Evolutionary conservation across 352 stramenopile species (phyloP).

Genomic region (Phytophthora boehmeriae): DNA sequence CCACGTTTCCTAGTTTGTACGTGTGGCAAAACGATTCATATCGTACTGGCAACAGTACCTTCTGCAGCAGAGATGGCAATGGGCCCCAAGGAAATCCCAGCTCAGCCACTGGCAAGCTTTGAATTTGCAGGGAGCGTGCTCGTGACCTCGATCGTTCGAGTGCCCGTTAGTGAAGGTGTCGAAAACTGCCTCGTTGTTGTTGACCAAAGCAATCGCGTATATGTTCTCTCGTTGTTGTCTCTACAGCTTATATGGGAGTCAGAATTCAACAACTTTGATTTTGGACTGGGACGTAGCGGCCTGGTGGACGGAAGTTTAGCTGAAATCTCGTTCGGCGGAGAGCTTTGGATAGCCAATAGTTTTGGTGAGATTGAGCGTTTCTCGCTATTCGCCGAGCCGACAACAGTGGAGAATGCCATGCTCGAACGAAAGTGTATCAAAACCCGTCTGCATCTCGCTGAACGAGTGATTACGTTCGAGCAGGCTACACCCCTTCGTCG

Average conservation of each 20-base stretch:
- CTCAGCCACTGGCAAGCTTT: slow-evolving; percentile 55
- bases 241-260: slow-evolving; percentile 58
- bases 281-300: slow-evolving; percentile 32
- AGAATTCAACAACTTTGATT: slow-evolving; percentile 40
- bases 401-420: slow-evolving; percentile 59
- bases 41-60: slow-evolving; percentile 56
- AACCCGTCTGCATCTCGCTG: slow-evolving; percentile 45
- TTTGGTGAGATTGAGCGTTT: slow-evolving; percentile 76
- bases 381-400: slow-evolving; percentile 60
- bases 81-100: slow-evolving; percentile 48
- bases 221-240: slow-evolving; percentile 65
- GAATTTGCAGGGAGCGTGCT: slow-evolving; percentile 50
- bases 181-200: slow-evolving; percentile 72
- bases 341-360: slow-evolving; percentile 62
- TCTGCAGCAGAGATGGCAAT: slow-evolving; percentile 65
- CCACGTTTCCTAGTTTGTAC: slow-evolving; percentile 64
- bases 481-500: slow-evolving; percentile 19
- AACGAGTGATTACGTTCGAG: slow-evolving; percentile 42
- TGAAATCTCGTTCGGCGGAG: slow-evolving; percentile 52
- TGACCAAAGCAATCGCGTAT: slow-evolving; percentile 71
- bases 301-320: slow-evolving; percentile 53
- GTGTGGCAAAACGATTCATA: slow-evolving; percentile 58
- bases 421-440: slow-evolving; percentile 61
- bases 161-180: slow-evolving; percentile 56
- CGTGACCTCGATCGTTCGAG: slow-evolving; percentile 55